phyloP scores from a whole-genome alignment of 1,139 yeast species.

The Candida sp. region DNA sequence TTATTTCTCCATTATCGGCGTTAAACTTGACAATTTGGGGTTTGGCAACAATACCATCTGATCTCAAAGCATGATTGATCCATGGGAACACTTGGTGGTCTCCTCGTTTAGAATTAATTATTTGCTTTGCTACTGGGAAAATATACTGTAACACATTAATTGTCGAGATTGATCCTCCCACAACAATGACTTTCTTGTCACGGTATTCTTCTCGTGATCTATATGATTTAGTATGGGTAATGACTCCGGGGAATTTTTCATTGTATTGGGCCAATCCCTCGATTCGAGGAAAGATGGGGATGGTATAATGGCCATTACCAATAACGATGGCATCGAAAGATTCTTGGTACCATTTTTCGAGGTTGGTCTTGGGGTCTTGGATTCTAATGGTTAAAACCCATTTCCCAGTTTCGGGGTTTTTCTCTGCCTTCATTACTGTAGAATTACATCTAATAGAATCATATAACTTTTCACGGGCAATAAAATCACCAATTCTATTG shows the following conservation, averaged over 20 bases:
- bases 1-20: conserved; percentile 20
- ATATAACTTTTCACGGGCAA: conserved; percentile 23
- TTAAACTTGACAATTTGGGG: conserved; percentile 24
- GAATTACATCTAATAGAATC: conserved; percentile 35
- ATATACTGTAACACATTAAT: conserved; percentile 51
- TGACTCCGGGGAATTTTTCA: conserved; percentile 38
- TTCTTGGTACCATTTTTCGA: conserved; percentile 36
- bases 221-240: conserved; percentile 60
- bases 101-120: conserved; percentile 34
- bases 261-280: conserved; percentile 53
- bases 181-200: conserved; percentile 40
- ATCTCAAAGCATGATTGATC: conserved; percentile 33
- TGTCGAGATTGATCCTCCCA: conserved; percentile 52
- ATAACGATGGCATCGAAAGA: conserved; percentile 49
- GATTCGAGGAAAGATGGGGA: conserved; percentile 46
- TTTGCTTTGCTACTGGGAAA: conserved; percentile 36
- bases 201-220: conserved; percentile 45
- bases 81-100: conserved; percentile 25
- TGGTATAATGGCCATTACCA: conserved; percentile 54
- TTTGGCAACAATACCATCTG: conserved; percentile 31
- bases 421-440: conserved; percentile 33
- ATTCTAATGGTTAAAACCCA: conserved; percentile 44
- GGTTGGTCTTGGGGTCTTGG: conserved; percentile 14
- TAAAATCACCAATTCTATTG: conserved; percentile 24
- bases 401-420: conserved; percentile 20